A percentile compares a stretch with the other conserved stretches of the same genome.
Evolutionary conservation across 2,329 filamentous ascomycete genomes (phyloP).

Genomic region (Hawksworthiomyces lignivorus): DNA sequence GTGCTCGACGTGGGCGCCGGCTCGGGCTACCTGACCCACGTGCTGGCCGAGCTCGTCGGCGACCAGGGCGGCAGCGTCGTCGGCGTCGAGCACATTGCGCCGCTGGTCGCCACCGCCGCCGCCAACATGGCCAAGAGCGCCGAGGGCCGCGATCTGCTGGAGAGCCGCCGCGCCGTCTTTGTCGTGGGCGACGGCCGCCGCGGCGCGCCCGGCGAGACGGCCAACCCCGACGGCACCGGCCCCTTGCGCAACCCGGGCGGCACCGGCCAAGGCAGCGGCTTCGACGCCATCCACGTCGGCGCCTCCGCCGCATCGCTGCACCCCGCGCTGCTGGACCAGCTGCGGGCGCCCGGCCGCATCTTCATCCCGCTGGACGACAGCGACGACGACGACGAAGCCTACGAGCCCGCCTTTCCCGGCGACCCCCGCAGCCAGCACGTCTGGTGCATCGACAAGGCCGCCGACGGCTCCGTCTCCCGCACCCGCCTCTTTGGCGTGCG

Average conservation of each 20-base stretch:
- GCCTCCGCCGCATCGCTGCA: constrained; percentile 74
- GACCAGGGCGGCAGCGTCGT: constrained; percentile 45
- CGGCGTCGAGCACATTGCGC: constrained; percentile 66
- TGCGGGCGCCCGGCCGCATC: constrained; percentile 70
- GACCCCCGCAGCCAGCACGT: constrained; percentile 48
- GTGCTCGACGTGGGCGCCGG: constrained; percentile 70
- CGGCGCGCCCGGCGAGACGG: constrained; percentile 43
- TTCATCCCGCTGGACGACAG: constrained; percentile 66
- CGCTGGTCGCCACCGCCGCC: constrained; percentile 54
- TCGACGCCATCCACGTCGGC: constrained; percentile 94
- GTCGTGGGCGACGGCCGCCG: constrained; percentile 66
- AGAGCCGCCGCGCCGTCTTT: constrained; percentile 59
- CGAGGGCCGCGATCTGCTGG: constrained; percentile 52
- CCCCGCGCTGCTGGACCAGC: constrained; percentile 63
- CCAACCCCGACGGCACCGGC: constrained; percentile 42
- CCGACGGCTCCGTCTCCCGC: constrained; percentile 51
- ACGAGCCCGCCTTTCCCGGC: too few species aligned
- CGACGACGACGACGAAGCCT: neutral
- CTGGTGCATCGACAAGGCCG: constrained; percentile 67
- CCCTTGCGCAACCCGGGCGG: too few species aligned
- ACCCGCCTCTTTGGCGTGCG: constrained; percentile 61
- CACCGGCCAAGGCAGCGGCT: too few species aligned
- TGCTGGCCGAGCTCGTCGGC: constrained; percentile 71
- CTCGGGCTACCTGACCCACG: constrained; percentile 78
- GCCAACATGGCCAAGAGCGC: constrained; percentile 58